These are phyloP conservation scores for Saccharomyces cerevisiae DNA, from an alignment of 805 yeast species.

Conservation along the genomic window DNA sequence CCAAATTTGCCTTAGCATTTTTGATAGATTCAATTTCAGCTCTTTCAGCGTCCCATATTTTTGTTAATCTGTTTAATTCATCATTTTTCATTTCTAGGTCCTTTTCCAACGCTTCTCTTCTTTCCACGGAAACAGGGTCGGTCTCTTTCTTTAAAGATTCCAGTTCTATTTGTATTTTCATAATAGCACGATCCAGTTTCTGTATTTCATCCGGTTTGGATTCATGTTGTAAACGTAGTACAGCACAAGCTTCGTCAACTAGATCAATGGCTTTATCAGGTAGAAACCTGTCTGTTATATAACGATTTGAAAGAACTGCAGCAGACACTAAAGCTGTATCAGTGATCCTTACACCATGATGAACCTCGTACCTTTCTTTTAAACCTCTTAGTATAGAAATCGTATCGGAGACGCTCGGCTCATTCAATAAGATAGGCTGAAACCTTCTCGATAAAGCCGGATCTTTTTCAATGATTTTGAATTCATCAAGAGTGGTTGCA, in stretches of 20 bases:
- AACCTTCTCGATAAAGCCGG: slow-evolving; percentile 92
- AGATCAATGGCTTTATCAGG: slow-evolving; percentile 97
- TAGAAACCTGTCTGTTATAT: slow-evolving; percentile 80
- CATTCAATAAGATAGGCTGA: slow-evolving; percentile 77
- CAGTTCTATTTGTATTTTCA: slow-evolving; percentile 91
- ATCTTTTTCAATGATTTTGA: slow-evolving; percentile 90
- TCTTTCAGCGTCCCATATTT: slow-evolving; percentile 81
- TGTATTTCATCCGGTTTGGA: slow-evolving; percentile 94
- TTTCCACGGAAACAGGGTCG: slow-evolving; percentile 72
- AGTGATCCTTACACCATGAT: slow-evolving; percentile 91
- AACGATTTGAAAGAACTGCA: slow-evolving; percentile 80
- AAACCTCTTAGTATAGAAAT: slow-evolving; percentile 87
- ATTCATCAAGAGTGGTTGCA: slow-evolving; percentile 93
- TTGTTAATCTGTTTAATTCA: slow-evolving; percentile 65
- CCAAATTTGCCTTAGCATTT: slow-evolving; percentile 71
- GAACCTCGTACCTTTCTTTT: slow-evolving; percentile 91
- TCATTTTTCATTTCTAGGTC: slow-evolving; percentile 54
- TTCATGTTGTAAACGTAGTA: slow-evolving; percentile 88
- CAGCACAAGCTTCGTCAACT: slow-evolving; percentile 96
- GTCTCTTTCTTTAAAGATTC: slow-evolving; percentile 91
- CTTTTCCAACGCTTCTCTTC: slow-evolving; percentile 64
- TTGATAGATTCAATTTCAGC: slow-evolving; percentile 69
- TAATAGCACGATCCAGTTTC: slow-evolving; percentile 75
- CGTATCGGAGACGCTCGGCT: slow-evolving; percentile 86
- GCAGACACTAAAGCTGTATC: slow-evolving; percentile 93